A percentile compares a stretch with the other conserved stretches of the same genome.
Evolutionary conservation across 2,329 filamentous ascomycete species (phyloP).

Genomic region (Lecanosticta acicola): DNA sequence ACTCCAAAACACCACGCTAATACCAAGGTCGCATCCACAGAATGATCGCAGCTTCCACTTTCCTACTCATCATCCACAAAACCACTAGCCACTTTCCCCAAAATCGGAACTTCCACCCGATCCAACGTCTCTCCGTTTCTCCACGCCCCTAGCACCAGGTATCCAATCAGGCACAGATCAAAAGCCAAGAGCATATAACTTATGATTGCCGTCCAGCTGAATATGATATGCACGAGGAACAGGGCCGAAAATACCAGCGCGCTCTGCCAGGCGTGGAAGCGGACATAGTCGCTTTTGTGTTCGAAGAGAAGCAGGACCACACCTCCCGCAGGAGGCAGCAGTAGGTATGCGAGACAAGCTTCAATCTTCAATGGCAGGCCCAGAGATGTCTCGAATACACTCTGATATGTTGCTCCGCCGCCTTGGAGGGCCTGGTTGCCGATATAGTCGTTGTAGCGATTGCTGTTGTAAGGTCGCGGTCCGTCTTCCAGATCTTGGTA

Average conservation of each 20-base stretch:
- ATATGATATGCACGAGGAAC: slow-evolving; percentile 74
- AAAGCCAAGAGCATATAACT: slow-evolving; percentile 76
- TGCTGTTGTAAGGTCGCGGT: slow-evolving; percentile 23
- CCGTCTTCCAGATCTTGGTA: slow-evolving; percentile 29
- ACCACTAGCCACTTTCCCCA: slow-evolving; percentile 77
- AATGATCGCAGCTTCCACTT: too few species aligned
- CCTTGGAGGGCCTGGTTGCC: slow-evolving; percentile 25
- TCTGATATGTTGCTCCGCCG: slow-evolving; percentile 50
- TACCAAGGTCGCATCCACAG: background rate
- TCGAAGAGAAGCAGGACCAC: slow-evolving; percentile 80
- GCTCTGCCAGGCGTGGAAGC: slow-evolving; percentile 92
- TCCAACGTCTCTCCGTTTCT: slow-evolving; percentile 64
- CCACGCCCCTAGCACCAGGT: slow-evolving; percentile 74
- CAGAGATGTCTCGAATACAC: slow-evolving; percentile 79
- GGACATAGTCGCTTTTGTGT: slow-evolving; percentile 93
- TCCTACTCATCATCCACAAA: slow-evolving; percentile 82
- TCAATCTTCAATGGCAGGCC: slow-evolving; percentile 84
- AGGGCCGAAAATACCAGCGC: slow-evolving; percentile 35
- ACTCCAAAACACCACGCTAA: background rate
- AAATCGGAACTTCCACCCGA: slow-evolving; percentile 79
- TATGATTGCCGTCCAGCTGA: slow-evolving; percentile 77
- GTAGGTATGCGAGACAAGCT: slow-evolving; percentile 81
- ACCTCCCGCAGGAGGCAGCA: slow-evolving; percentile 77
- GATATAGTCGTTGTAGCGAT: slow-evolving; percentile 27
- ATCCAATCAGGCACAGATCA: slow-evolving; percentile 71